Percentiles rank a stretch among this genome's conserved stretches.
Conservation (phyloP, 2,329 filamentous ascomycete species). For the Colletotrichum paranaense region DNA sequence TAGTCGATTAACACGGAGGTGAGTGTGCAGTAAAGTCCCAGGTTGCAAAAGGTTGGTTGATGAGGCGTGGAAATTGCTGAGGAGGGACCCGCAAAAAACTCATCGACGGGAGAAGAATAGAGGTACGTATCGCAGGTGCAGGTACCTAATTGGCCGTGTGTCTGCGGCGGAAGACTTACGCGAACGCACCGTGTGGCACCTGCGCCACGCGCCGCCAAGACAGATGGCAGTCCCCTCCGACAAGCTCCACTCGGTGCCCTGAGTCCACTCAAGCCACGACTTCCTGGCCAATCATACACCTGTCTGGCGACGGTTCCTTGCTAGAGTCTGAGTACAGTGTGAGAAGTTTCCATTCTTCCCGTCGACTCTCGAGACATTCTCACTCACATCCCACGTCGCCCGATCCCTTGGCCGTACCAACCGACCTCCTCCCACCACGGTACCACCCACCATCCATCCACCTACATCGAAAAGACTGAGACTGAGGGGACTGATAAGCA, state of each 20-base stretch:
- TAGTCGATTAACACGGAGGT: background rate
- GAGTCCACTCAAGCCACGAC: conserved; percentile 7
- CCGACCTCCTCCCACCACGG: background rate
- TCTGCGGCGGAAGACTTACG: conserved; percentile 27
- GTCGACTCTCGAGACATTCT: background rate
- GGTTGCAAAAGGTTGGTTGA: background rate
- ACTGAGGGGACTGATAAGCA: background rate
- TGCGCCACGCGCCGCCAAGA: conserved; percentile 33
- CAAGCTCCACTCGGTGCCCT: conserved; percentile 4
- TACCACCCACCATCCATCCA: background rate
- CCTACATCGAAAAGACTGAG: background rate
- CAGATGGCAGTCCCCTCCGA: conserved; percentile 25
- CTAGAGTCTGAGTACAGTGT: conserved; percentile 25
- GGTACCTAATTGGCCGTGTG: background rate
- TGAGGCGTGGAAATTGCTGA: conserved; percentile 3
- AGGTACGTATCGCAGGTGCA: background rate
- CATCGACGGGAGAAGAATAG: background rate
- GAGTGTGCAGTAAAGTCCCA: background rate
- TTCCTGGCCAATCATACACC: conserved; percentile 11
- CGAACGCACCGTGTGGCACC: conserved; percentile 31
- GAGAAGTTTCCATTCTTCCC: background rate
- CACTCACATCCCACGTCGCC: conserved; percentile 5
- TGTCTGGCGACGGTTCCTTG: background rate
- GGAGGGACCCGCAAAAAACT: background rate
- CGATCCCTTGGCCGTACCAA: background rate